Percentiles rank a stretch among this genome's conserved stretches.
phyloP scores from a whole-genome alignment of 176 grass and related monocot species.

The Puccinellia tenuiflora region DNA sequence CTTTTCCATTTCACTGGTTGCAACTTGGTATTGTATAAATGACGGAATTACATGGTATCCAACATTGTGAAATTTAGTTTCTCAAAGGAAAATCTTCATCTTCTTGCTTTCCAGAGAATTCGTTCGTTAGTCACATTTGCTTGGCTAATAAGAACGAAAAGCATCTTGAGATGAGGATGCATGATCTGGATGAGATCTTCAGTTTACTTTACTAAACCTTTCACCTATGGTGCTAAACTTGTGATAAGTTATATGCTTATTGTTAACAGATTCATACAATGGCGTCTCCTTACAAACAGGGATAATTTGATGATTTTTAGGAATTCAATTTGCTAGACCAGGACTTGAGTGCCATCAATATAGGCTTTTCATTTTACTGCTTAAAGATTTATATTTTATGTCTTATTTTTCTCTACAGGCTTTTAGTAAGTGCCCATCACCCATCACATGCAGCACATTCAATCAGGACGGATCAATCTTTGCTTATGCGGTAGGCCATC shows the following conservation, averaged over 20 bases:
- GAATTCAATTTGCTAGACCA: background rate
- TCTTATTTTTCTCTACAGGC: conserved; percentile 43
- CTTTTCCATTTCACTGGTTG: background rate
- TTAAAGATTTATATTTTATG: conserved; percentile 21
- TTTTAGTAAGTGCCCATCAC: conserved; percentile 66
- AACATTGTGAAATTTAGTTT: background rate
- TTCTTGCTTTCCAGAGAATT: background rate
- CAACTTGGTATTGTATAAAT: background rate
- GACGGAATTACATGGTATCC: background rate
- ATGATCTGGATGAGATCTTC: background rate
- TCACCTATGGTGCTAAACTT: background rate
- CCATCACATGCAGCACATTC: conserved; percentile 88
- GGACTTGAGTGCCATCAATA: background rate
- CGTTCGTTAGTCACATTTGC: background rate
- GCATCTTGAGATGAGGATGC: background rate
- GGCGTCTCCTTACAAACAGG: background rate
- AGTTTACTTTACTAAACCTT: background rate
- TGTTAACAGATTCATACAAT: background rate
- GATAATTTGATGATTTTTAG: background rate
- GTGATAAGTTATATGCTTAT: background rate
- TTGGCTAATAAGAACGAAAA: background rate
- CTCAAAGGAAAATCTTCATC: background rate
- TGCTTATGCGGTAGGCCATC: conserved; percentile 77
- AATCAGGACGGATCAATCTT: conserved; percentile 92
- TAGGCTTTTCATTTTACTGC: background rate